Base-by-base conservation (phyloP, 441 rosid species). In the Adansonia madagascariensis region DNA sequence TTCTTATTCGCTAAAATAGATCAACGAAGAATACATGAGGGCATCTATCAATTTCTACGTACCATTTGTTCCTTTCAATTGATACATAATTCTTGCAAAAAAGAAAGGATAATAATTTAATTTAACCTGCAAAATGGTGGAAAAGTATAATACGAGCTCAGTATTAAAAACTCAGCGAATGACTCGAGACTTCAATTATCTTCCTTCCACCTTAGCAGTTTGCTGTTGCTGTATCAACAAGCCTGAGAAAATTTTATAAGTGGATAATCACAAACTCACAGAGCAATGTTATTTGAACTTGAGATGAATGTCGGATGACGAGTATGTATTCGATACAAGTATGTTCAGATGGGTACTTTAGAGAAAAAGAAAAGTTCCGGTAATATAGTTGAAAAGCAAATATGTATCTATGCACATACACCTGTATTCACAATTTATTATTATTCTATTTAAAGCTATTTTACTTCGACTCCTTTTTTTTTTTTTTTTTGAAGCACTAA, bases 31-130 rank as follows among this genome's bases (percentile, higher is more conserved):
- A 31, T 15, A 31, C 67, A 62, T 12, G 44, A 57, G n/a, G 71
- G 55, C 35, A 67, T 22, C 20, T 49, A 35, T 78, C 67, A 39
- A 14, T 74, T 64, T 77, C 1, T 46, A n/a, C 55, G 18, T 69
- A 18, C 53, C 2, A 61, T 57, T 17, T 71, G 47, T 43, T 31
- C 47, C 49, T 71, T 71, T 35, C 14, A 53, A 35, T 53, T 50
- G 49, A 49, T 49, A 50, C 44, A 22, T 49, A 50, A 68, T 68
- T 22, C 55, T 68, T 24, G 50, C 1, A 4, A 31, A 70, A 70
- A 56, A 27, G 46, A 70, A 31, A 70, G 61, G 74, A 15, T 31
- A 31, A 0, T 41, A 18, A 41, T 64, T 64, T n/a, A 8, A 41
- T 18, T 68, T 20, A 68, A 12, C 11, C 63, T 9, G 39, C 63